Percentiles rank a stretch among this genome's conserved stretches.
Evolutionary conservation across 2,329 filamentous ascomycete species (phyloP).

Genomic region (Ceratocystis colombiana): DNA sequence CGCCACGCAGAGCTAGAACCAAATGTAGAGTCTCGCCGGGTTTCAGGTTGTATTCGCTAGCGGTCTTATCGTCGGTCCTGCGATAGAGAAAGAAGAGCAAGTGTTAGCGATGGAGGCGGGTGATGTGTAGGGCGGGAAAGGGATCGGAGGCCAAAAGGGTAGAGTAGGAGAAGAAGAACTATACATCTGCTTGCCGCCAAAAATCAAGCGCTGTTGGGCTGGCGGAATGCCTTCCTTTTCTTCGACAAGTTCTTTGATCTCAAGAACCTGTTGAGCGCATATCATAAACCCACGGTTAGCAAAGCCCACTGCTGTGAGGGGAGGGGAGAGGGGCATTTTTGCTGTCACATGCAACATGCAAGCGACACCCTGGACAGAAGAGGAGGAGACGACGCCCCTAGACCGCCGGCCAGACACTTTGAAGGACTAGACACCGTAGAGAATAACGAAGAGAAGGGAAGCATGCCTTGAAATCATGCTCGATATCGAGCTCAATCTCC

Average conservation of each 20-base stretch:
- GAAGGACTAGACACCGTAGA: background rate
- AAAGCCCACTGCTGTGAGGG: background rate
- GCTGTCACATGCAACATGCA: background rate
- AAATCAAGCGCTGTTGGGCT: constrained; percentile 92
- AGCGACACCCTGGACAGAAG: background rate
- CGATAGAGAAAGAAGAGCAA: constrained; percentile 11
- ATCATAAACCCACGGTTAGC: constrained; percentile 10
- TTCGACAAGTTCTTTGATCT: constrained; percentile 98
- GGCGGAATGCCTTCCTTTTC: constrained; percentile 98
- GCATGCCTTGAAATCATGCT: constrained; percentile 78
- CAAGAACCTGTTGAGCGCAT: constrained; percentile 54
- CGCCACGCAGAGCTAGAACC: constrained; percentile 86
- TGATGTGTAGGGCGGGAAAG: background rate
- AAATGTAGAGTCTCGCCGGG: constrained; percentile 90
- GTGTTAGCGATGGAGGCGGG: background rate
- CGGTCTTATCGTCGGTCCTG: constrained; percentile 92
- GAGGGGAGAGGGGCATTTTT: no score
- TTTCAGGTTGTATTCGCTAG: constrained; percentile 78
- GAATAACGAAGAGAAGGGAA: background rate
- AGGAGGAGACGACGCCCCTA: background rate
- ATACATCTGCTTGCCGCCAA: constrained; percentile 95
- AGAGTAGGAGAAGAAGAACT: constrained; percentile 28
- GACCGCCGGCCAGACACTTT: background rate
- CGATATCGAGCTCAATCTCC: constrained; percentile 97
- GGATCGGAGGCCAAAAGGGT: background rate